phyloP scores from a whole-genome alignment of 768 basidiomycete genomes.

The Calvatia gigantea region DNA sequence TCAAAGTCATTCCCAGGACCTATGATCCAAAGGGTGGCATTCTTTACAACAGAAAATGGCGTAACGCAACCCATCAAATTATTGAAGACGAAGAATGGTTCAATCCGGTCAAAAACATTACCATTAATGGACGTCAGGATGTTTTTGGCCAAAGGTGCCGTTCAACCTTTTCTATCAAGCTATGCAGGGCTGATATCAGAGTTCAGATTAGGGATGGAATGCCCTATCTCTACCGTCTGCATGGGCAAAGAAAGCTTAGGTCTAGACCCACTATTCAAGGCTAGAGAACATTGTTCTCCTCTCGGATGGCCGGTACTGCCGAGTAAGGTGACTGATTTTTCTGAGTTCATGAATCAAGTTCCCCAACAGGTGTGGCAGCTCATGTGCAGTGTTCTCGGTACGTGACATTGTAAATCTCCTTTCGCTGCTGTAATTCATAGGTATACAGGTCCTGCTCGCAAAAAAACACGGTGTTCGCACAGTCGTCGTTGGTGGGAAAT shows the following conservation, averaged over 20 bases:
- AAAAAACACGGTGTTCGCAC: slow-evolving; percentile 55
- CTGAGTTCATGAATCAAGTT: slow-evolving; percentile 22
- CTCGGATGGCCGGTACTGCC: slow-evolving; percentile 53
- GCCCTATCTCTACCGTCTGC: slow-evolving; percentile 20
- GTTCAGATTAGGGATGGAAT: slow-evolving; percentile 42
- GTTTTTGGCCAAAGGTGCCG: slow-evolving; percentile 45
- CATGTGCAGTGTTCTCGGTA: slow-evolving; percentile 1
- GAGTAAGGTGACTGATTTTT: not conserved
- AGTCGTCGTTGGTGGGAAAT: slow-evolving; percentile 54
- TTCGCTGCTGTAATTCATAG: not conserved
- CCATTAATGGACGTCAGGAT: slow-evolving; percentile 47
- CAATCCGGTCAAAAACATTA: slow-evolving; percentile 33
- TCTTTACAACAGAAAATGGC: slow-evolving; percentile 50
- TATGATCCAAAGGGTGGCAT: slow-evolving; percentile 42
- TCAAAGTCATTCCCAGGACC: slow-evolving; percentile 30
- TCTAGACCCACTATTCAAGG: slow-evolving; percentile 40
- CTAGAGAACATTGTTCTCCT: slow-evolving; percentile 48
- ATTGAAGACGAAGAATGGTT: slow-evolving; percentile 46
- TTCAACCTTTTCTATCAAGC: not conserved
- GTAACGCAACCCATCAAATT: slow-evolving; percentile 41
- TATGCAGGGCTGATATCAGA: not conserved
- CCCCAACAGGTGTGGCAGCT: slow-evolving; percentile 13
- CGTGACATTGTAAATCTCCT: not conserved
- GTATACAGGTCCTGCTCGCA: slow-evolving; percentile 52
- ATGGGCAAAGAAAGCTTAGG: not conserved